phyloP scores from a whole-genome alignment of 2,329 filamentous ascomycete genomes.

The Penicillium palitans region DNA sequence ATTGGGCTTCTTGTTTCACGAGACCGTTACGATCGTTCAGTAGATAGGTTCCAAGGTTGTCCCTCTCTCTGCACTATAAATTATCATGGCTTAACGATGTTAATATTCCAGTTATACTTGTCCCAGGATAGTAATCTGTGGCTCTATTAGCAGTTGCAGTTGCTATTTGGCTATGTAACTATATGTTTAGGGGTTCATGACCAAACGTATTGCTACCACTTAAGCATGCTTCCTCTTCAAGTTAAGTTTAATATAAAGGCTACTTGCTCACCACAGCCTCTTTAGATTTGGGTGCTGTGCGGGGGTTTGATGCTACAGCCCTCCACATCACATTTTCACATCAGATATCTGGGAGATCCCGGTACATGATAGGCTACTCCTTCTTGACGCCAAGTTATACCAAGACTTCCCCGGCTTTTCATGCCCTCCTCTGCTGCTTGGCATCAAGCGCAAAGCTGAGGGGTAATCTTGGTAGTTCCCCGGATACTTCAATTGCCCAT shows the following conservation, averaged over 20 bases:
- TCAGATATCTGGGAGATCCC: not conserved
- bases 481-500: not conserved
- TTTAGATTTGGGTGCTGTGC: not conserved
- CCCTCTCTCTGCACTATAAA: no score
- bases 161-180: not conserved
- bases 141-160: not conserved
- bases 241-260: not conserved
- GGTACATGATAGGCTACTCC: not conserved
- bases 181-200: not conserved
- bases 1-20: no score
- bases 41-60: no score
- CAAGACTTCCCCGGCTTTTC: not conserved
- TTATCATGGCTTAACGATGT: no score
- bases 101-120: no score
- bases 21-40: no score
- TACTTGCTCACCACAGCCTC: not conserved
- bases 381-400: not conserved
- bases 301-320: not conserved
- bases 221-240: not conserved
- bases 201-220: not conserved
- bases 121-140: no score
- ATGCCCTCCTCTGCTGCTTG: not conserved
- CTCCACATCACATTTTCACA: not conserved
- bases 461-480: not conserved
- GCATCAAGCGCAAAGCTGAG: not conserved